Base-by-base conservation (phyloP, 352 stramenopile species). In the Pythium aristosporum region DNA sequence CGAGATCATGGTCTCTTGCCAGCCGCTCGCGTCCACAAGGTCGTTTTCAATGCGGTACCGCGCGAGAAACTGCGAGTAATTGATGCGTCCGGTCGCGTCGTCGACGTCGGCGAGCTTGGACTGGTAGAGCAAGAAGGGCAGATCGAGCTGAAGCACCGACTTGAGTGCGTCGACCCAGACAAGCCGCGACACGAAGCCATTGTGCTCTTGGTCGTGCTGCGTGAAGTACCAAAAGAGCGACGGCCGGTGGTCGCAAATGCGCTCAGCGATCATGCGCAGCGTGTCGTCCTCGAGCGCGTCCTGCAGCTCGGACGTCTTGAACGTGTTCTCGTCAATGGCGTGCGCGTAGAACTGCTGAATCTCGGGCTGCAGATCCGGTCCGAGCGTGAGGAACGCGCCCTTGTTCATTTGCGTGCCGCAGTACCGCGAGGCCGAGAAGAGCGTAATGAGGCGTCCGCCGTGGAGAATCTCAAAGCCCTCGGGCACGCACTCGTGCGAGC, bases 321-420 rank as follows among this genome's bases (percentile, higher is more conserved):
- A 96, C 16, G 81, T 89, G 61, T 67, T 92, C 48, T 92, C 79
- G 57, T 96, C 79, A 20, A 97, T 80, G 23, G 82, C 75, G 66
- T 96, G 87, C 0, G 90, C 92, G 67, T 98, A 97, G 67, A 97
- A 98, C 69, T 98, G 92, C 73, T 98, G 91, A 53, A 98, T 97
- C 51, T 97, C 91, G 2, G 91, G 92, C 59, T 97, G 90, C 10
- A 98, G 75, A 52, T 97, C 88, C 1, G 86, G 80, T 0, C 92
- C 91, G 25, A 98, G 77, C 10, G 89, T 96, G 25, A 98, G 73
- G 63, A 98, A 98, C 0, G 92, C 92, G 5, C 92, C 92, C 68
- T 97, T 94, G 76, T 98, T 98, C 75, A 93, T 95, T 68, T 96
- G 87, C 48, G 87, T 96, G 16, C 89, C 89, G 57, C 91, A 97